Evolutionary conservation across 208 protist species (phyloP), one percentile per base, ranked within the genome.

Genomic region (Naegleria lovaniensis): DNA sequence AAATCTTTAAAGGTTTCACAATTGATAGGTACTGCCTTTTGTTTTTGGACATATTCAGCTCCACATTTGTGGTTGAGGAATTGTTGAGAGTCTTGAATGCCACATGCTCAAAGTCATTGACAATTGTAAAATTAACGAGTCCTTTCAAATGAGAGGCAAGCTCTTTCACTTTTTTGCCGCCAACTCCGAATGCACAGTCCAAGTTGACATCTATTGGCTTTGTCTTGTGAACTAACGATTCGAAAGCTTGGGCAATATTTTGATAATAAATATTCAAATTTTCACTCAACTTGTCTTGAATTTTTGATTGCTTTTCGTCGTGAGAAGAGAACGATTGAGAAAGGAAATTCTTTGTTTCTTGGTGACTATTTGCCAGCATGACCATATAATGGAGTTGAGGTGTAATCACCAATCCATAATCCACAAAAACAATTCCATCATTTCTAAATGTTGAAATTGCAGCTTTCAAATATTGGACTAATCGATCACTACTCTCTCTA

Each of bases 131-230:
- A 6, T 55, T 19, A 1, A 89, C 25, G 22, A 22, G 6, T 9
- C n/a, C 29, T 40, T 89, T 67, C 9, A 89, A 40, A n/a, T 6
- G 0, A 33, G 29, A 29, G 5, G 6, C 36, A 33, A 85, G 25
- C 41, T 40, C 9, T 33, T 48, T 85, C 5, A 85, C 41, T n/a
- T 40, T 85, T 5, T 33, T 40, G 29, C 33, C 85, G 1, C 85
- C 85, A 51, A 89, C 85, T 38, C 85, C 85, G 59, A 33, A 67
- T 15, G 85, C 85, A 67, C 85, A 89, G 40, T 89, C 85, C 22
- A 89, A 29, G 36, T 25, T 79, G 36, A 79, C n/a, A 13, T 79
- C 29, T 48, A 48, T 48, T 29, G 19, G 13, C 29, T 79, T 79
- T 29, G 25, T 2, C 36, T 33, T 33, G 7, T 33, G 19, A 33